Conservation (phyloP, 345 rosid species). For the Mercurialis annua region DNA sequence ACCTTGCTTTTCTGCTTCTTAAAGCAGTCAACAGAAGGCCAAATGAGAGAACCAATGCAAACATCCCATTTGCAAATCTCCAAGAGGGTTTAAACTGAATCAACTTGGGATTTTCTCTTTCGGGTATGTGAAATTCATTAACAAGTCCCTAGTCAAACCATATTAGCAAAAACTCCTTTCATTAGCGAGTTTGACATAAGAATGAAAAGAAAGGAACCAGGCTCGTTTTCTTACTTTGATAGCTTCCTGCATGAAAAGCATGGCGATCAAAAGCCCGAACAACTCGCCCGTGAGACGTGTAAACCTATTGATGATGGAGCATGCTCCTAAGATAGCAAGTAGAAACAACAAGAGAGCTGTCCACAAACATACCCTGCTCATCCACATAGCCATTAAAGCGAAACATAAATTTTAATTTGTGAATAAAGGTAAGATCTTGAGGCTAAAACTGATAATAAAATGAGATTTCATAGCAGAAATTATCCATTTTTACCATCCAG, state of each 20-base stretch:
- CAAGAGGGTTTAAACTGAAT: conserved; percentile 21
- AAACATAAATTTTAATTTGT: not conserved
- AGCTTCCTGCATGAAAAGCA: conserved; percentile 35
- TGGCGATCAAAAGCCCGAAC: conserved; percentile 31
- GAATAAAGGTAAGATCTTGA: not conserved
- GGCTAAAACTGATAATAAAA: conserved; percentile 7
- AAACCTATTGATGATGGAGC: conserved; percentile 31
- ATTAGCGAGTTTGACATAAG: not conserved
- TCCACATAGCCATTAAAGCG: not conserved
- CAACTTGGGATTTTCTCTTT: conserved; percentile 21
- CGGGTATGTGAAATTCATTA: conserved; percentile 20
- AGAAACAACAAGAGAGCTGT: conserved; percentile 30
- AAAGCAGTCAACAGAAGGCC: conserved; percentile 27
- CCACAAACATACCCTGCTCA: conserved; percentile 33
- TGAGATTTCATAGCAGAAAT: conserved; percentile 8
- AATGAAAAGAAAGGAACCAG: not conserved
- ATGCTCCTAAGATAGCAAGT: conserved; percentile 27
- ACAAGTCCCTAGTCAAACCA: conserved; percentile 23
- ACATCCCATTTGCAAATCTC: conserved; percentile 34
- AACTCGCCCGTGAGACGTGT: conserved; percentile 29
- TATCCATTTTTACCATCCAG: conserved; percentile 18
- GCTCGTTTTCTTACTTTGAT: conserved; percentile 21
- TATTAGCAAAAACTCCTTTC: not conserved
- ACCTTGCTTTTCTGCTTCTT: conserved; percentile 31
- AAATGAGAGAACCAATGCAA: conserved; percentile 28